Conservation (phyloP, 108 stramenopile genomes). For the Nannochloropsis granulata region DNA sequence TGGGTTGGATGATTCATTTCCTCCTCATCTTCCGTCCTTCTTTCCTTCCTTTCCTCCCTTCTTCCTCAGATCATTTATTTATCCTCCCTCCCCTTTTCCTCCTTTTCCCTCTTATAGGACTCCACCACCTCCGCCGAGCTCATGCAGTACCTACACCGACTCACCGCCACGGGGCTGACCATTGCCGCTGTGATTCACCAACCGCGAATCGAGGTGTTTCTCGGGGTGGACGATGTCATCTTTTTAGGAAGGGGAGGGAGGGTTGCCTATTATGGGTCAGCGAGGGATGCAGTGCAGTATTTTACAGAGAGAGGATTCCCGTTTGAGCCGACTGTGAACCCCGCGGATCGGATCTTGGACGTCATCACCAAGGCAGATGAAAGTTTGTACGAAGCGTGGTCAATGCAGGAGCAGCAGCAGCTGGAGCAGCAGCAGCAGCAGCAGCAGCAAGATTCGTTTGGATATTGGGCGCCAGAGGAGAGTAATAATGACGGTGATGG, state of each 20-base stretch:
- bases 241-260: not conserved
- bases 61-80: too few relatives aligned
- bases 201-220: slow-evolving; percentile 1
- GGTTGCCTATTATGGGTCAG: not conserved
- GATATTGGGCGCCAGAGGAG: not conserved
- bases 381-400: not conserved
- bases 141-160: slow-evolving; percentile 32
- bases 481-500: not conserved
- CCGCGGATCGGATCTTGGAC: not conserved
- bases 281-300: not conserved
- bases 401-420: not conserved
- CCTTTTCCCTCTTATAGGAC: slow-evolving; percentile 28
- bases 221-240: slow-evolving; percentile 2
- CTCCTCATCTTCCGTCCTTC: too few relatives aligned
- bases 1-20: too few relatives aligned
- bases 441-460: not conserved
- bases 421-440: not conserved
- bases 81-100: not conserved
- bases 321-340: not conserved
- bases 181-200: slow-evolving; percentile 13
- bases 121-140: slow-evolving; percentile 39
- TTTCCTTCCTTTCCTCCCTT: not conserved
- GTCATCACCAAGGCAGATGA: not conserved
- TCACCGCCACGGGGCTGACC: slow-evolving; percentile 30
- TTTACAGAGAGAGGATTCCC: not conserved